A percentile compares a stretch with the other conserved stretches of the same genome.
Conservation (phyloP, 1,139 yeast species). For the Debaryomyces udenii region DNA sequence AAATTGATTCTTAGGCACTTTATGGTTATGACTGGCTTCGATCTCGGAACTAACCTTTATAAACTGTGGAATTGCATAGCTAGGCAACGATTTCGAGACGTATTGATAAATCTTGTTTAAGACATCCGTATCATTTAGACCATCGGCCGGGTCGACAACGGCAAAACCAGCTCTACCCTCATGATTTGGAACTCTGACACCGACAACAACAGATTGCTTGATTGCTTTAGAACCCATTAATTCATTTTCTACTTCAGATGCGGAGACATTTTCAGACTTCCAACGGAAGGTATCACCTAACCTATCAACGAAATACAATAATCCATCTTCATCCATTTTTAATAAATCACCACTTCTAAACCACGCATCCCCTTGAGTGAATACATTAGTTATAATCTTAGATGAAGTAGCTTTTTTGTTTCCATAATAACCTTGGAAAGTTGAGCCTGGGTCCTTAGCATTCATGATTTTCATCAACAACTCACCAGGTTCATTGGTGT, state of each 20-base stretch:
- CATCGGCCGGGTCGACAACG: conserved; percentile 59
- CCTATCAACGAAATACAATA: conserved; percentile 86
- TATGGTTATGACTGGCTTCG: conserved; percentile 78
- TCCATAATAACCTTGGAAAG: conserved; percentile 90
- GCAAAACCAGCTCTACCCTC: conserved; percentile 97
- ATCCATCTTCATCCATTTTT: conserved; percentile 66
- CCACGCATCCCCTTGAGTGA: conserved; percentile 88
- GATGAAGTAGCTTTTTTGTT: conserved; percentile 78
- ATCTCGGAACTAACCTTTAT: conserved; percentile 67
- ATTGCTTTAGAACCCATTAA: conserved; percentile 57
- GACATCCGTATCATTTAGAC: conserved; percentile 31
- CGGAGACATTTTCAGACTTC: conserved; percentile 95
- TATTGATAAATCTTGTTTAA: conserved; percentile 36
- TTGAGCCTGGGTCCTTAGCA: conserved; percentile 63
- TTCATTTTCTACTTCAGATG: conserved; percentile 88
- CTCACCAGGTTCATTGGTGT: conserved; percentile 77
- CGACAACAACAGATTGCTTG: conserved; percentile 82
- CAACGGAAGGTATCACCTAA: conserved; percentile 96
- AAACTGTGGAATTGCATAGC: conserved; percentile 85
- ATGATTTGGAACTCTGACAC: conserved; percentile 81
- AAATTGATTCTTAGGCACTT: conserved; percentile 77
- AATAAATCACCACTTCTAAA: conserved; percentile 87
- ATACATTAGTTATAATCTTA: conserved; percentile 73
- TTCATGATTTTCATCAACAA: conserved; percentile 73
- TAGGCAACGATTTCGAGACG: conserved; percentile 62